A percentile compares a stretch with the other conserved stretches of the same genome.
Evolutionary conservation across 257 asterid species (phyloP).

Genomic region (Orobanche coerulescens): DNA sequence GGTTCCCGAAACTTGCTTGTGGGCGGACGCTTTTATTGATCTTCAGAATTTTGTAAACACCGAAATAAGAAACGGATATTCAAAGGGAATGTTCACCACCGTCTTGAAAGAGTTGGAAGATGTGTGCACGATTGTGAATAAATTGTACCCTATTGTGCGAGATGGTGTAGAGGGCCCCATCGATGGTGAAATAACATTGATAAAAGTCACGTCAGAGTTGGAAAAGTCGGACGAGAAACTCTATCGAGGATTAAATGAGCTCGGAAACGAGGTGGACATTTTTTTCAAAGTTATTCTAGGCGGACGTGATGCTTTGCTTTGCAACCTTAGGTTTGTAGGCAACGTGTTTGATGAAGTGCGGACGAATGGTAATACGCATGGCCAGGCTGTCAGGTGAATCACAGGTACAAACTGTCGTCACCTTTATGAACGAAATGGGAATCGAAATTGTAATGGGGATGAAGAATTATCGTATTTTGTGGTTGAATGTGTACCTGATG

Average conservation of each 20-base stretch:
- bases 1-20: slow-evolving; percentile 38
- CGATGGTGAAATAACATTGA: slow-evolving; percentile 30
- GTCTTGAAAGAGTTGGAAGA: slow-evolving; percentile 65
- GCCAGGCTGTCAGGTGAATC: slow-evolving; percentile 43
- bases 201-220: slow-evolving; percentile 33
- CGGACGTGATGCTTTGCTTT: slow-evolving; percentile 75
- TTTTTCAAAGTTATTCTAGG: slow-evolving; percentile 64
- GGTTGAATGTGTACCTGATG: slow-evolving; percentile 12
- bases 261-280: slow-evolving; percentile 58
- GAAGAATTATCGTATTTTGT: slow-evolving; percentile 16
- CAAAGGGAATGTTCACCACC: slow-evolving; percentile 30
- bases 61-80: slow-evolving; percentile 39
- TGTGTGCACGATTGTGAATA: slow-evolving; percentile 42
- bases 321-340: slow-evolving; percentile 68
- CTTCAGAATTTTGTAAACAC: slow-evolving; percentile 44
- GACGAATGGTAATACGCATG: slow-evolving; percentile 24
- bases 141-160: slow-evolving; percentile 42
- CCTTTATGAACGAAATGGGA: slow-evolving; percentile 15
- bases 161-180: slow-evolving; percentile 27
- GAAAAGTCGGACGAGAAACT: slow-evolving; percentile 32
- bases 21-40: slow-evolving; percentile 57
- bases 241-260: slow-evolving; percentile 46
- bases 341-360: slow-evolving; percentile 23
- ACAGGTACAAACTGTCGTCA: slow-evolving; percentile 4
- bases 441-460: neutral